Percentiles rank a stretch among this genome's conserved stretches.
phyloP scores from a whole-genome alignment of 2,329 filamentous ascomycete species.

The Sarocladium strictum region DNA sequence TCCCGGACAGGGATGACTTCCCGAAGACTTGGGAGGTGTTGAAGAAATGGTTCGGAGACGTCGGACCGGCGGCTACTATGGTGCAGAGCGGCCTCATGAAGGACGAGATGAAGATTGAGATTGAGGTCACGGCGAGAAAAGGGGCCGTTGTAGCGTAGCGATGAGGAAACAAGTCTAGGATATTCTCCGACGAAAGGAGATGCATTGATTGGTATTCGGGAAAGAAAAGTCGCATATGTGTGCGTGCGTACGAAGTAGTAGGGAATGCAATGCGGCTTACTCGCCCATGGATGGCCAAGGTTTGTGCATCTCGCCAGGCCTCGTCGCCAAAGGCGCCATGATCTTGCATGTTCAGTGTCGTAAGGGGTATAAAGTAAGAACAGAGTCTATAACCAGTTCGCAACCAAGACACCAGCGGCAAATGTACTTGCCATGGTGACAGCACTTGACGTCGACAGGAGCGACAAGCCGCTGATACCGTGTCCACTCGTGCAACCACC shows the following conservation, averaged over 20 bases:
- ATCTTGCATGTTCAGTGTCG: too few species aligned
- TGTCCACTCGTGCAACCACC: conserved; percentile 66
- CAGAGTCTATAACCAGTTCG: background rate
- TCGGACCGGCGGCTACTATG: conserved; percentile 50
- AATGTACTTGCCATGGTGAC: conserved; percentile 56
- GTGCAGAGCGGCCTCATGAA: conserved; percentile 44
- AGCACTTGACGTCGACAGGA: conserved; percentile 56
- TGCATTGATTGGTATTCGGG: too few species aligned
- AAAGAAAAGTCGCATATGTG: too few species aligned
- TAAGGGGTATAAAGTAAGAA: too few species aligned
- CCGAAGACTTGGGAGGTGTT: conserved; percentile 43
- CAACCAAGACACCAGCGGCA: conserved; percentile 34
- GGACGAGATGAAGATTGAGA: conserved; percentile 40
- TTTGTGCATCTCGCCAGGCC: too few species aligned
- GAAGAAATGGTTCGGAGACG: conserved; percentile 41
- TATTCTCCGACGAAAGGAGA: too few species aligned
- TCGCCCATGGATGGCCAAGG: too few species aligned
- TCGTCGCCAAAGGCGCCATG: too few species aligned
- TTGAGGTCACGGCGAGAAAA: conserved; percentile 35
- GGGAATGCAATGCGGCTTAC: too few species aligned
- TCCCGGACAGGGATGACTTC: conserved; percentile 42
- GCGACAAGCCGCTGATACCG: conserved; percentile 61
- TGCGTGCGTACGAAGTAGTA: too few species aligned
- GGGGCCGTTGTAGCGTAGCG: conserved; percentile 13
- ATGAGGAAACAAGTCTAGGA: too few species aligned